Evolutionary conservation across 140 eudicot species (phyloP).

Genomic region (Senecio squalidus): DNA sequence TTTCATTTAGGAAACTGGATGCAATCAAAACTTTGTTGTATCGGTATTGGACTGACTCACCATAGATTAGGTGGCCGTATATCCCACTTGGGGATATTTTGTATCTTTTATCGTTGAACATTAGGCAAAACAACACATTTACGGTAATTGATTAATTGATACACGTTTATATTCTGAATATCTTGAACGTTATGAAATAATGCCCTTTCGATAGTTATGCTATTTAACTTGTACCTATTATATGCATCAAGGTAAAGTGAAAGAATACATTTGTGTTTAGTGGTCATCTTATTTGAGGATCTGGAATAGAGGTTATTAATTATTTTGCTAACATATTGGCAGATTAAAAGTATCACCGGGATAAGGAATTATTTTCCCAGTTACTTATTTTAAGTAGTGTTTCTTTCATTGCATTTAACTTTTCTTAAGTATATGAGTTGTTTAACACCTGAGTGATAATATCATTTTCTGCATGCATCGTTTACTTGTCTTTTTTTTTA

Average conservation of each 20-base stretch:
- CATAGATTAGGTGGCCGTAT: not conserved
- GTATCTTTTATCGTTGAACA: not conserved
- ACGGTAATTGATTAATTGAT: not conserved
- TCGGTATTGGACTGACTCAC: not conserved
- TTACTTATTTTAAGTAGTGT: not conserved
- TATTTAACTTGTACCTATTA: not conserved
- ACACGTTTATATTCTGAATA: no score
- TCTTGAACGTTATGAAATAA: no score
- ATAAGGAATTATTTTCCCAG: no score
- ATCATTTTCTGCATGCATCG: not conserved
- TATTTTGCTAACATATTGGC: no score
- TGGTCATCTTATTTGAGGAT: no score
- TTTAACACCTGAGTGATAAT: not conserved
- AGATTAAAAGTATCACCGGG: no score
- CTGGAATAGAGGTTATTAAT: no score
- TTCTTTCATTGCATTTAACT: not conserved
- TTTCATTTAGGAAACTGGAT: not conserved
- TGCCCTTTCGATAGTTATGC: not conserved
- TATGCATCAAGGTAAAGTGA: not conserved
- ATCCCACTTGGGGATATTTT: not conserved
- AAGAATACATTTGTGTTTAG: not conserved
- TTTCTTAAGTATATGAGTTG: not conserved
- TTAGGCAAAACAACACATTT: not conserved
- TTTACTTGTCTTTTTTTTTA: not conserved
- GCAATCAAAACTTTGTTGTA: slow-evolving; percentile 1